Conservation (phyloP, 495 filamentous ascomycete species). For the Neurospora sp. region DNA sequence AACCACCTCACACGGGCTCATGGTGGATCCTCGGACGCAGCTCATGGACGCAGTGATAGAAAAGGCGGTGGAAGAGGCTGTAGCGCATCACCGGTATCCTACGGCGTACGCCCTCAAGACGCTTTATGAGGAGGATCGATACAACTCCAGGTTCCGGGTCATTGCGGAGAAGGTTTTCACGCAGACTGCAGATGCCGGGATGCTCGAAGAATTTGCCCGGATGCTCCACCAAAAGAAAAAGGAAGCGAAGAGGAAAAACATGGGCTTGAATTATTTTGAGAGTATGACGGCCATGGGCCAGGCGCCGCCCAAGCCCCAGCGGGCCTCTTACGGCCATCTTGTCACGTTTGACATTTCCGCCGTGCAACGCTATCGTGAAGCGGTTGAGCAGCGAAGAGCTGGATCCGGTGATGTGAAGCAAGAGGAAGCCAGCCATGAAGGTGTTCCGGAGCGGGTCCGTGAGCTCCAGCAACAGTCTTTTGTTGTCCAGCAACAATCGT, state of each 20-base stretch:
- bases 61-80: slow-evolving; percentile 38
- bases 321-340: slow-evolving; percentile 32
- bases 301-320: slow-evolving; percentile 28
- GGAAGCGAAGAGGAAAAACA: slow-evolving; percentile 37
- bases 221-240: slow-evolving; percentile 37
- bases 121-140: slow-evolving; percentile 37
- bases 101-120: slow-evolving; percentile 46
- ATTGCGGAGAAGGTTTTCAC: slow-evolving; percentile 39
- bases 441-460: slow-evolving; percentile 5
- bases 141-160: slow-evolving; percentile 32
- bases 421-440: slow-evolving; percentile 25
- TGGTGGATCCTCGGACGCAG: slow-evolving; percentile 9
- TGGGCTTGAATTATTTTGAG: slow-evolving; percentile 39
- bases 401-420: not conserved
- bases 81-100: slow-evolving; percentile 38
- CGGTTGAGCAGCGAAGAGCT: not conserved
- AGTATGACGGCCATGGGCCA: slow-evolving; percentile 21
- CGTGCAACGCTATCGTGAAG: slow-evolving; percentile 3
- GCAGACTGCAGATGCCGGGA: slow-evolving; percentile 34
- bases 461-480: not conserved
- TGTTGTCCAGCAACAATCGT: not conserved
- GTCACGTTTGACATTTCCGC: slow-evolving; percentile 27
- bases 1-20: slow-evolving; percentile 7
- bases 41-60: slow-evolving; percentile 22
- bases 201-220: slow-evolving; percentile 31